Percentiles rank a stretch among this genome's conserved stretches.
phyloP scores from a whole-genome alignment of 805 yeast species.

The Lipomyces sp. region DNA sequence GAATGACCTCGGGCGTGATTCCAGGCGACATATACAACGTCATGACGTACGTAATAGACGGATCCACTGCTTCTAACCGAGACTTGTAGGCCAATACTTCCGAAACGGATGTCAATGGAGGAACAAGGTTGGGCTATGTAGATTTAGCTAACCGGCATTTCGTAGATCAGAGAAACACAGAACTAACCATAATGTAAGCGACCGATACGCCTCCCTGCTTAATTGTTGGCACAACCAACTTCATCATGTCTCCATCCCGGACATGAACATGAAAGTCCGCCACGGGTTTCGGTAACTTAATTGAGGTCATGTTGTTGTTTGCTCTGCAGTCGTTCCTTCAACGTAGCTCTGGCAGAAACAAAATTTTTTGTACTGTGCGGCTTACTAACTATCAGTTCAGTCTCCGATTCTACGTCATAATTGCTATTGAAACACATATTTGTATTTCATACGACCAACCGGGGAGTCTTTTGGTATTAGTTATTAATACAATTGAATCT shows the following conservation, averaged over 20 bases:
- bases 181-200: constrained; percentile 73
- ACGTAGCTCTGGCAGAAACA: background rate
- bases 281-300: constrained; percentile 39
- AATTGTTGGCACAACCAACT: constrained; percentile 84
- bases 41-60: constrained; percentile 86
- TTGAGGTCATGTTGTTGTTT: constrained; percentile 1
- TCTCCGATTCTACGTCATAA: no score
- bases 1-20: constrained; percentile 81
- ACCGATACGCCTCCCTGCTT: constrained; percentile 86
- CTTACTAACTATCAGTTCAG: background rate
- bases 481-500: no score
- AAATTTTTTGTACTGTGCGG: background rate
- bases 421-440: no score
- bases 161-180: background rate
- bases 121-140: constrained; percentile 72
- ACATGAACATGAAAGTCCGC: constrained; percentile 96
- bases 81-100: constrained; percentile 68
- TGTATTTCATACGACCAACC: no score
- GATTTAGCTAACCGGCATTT: background rate
- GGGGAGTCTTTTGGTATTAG: no score
- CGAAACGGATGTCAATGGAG: constrained; percentile 80
- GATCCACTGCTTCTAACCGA: constrained; percentile 61
- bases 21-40: constrained; percentile 76
- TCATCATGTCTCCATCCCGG: constrained; percentile 92
- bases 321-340: background rate